phyloP scores from a whole-genome alignment of 2,329 filamentous ascomycete genomes.

The Aspergillus tanneri region DNA sequence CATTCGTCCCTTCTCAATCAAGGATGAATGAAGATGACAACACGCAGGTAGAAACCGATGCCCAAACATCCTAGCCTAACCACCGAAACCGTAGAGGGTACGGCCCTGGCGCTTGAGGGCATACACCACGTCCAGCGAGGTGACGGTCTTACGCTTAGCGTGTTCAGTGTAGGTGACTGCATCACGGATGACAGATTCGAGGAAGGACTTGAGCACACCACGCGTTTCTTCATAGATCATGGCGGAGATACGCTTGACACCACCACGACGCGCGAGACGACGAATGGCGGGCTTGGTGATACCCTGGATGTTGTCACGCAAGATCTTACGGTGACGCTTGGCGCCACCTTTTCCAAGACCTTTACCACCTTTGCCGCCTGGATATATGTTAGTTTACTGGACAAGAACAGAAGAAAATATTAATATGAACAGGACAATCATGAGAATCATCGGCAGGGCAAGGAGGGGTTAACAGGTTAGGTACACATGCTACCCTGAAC shows the following conservation, averaged over 20 bases:
- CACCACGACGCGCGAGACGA: constrained; percentile 97
- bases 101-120: constrained; percentile 65
- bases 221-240: constrained; percentile 87
- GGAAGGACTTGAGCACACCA: constrained; percentile 79
- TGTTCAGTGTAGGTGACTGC: constrained; percentile 81
- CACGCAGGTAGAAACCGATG: background rate
- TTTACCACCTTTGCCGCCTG: constrained; percentile 94
- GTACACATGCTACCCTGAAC: no score
- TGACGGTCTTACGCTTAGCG: constrained; percentile 66
- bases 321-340: constrained; percentile 99
- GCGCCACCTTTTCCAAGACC: constrained; percentile 97
- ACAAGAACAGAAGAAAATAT: background rate
- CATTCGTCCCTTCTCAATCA: background rate
- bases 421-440: no score
- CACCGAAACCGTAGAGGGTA: constrained; percentile 84
- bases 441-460: no score
- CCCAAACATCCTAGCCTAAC: constrained; percentile 55
- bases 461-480: no score
- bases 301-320: constrained; percentile 99
- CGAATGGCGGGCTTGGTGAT: constrained; percentile 99
- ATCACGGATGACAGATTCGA: constrained; percentile 77
- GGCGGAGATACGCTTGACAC: constrained; percentile 99
- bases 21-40: background rate
- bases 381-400: constrained; percentile 23
- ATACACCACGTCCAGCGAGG: constrained; percentile 63